Evolutionary conservation across 768 basidiomycete species (phyloP).

Genomic region (Tricholoma furcatifolium): DNA sequence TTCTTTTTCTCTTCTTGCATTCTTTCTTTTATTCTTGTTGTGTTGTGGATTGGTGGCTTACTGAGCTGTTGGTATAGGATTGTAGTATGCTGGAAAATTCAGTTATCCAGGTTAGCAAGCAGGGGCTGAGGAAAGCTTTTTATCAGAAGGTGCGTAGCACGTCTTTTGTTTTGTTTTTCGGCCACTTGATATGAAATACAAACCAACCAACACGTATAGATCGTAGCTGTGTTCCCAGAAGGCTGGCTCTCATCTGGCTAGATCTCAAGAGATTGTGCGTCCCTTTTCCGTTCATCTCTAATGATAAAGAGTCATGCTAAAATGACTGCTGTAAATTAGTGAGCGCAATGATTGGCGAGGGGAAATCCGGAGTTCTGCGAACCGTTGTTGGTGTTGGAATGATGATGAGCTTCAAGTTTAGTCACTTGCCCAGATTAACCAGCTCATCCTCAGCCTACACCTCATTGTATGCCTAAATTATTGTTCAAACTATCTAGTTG

Average conservation of each 20-base stretch:
- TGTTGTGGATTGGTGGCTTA: background rate
- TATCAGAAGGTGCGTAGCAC: slow-evolving; percentile 78
- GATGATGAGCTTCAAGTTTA: too few relatives aligned
- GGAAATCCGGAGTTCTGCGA: too few relatives aligned
- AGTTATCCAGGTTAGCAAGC: slow-evolving; percentile 74
- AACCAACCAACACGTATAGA: too few relatives aligned
- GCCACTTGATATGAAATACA: background rate
- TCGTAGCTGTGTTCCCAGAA: slow-evolving; percentile 77
- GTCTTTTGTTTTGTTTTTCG: background rate
- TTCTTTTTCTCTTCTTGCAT: too few relatives aligned
- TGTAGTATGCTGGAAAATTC: slow-evolving; percentile 59
- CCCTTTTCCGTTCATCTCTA: background rate
- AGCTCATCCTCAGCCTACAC: too few relatives aligned
- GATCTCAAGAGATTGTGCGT: slow-evolving; percentile 78
- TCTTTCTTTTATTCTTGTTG: too few relatives aligned
- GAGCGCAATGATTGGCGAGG: slow-evolving; percentile 85
- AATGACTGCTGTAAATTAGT: slow-evolving; percentile 38
- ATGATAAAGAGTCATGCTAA: background rate
- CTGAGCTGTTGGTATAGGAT: slow-evolving; percentile 2
- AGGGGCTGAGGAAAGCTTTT: slow-evolving; percentile 73
- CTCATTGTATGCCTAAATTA: too few relatives aligned
- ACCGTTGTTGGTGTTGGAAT: too few relatives aligned
- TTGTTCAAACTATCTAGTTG: too few relatives aligned
- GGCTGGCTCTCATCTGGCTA: slow-evolving; percentile 87
- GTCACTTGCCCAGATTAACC: too few relatives aligned